phyloP scores from a whole-genome alignment of 345 rosid species.

The Citrus australasica region DNA sequence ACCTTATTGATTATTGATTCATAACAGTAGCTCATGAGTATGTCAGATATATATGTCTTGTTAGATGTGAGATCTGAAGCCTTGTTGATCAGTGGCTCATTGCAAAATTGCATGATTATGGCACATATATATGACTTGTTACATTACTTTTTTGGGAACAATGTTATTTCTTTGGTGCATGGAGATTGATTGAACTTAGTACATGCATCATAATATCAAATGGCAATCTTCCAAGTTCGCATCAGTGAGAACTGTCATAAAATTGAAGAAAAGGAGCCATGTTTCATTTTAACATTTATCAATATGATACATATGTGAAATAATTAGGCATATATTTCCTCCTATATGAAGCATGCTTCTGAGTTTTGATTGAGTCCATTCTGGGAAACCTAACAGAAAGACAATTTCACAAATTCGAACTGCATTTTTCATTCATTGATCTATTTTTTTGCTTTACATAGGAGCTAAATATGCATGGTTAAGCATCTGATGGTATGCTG shows the following conservation, averaged over 20 bases:
- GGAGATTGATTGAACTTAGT: not conserved
- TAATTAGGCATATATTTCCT: not conserved
- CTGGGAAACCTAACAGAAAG: not conserved
- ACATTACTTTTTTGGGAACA: not conserved
- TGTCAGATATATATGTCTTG: not conserved
- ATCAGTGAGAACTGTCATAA: not conserved
- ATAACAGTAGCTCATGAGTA: not conserved
- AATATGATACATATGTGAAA: not conserved
- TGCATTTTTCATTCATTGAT: not conserved
- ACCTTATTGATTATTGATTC: not conserved
- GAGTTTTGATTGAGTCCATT: not conserved
- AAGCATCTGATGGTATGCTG: not conserved
- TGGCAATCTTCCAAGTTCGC: not conserved
- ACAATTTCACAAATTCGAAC: not conserved
- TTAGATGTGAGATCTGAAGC: not conserved
- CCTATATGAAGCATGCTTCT: not conserved
- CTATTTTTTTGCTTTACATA: not conserved
- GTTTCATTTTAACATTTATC: not conserved
- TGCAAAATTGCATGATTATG: not conserved
- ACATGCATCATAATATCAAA: not conserved
- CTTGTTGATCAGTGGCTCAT: not conserved
- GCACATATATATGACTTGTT: not conserved
- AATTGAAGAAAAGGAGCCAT: not conserved
- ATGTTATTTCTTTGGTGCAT: not conserved
- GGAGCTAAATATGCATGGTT: not conserved